Base-by-base conservation (phyloP, 106 monocot species). In the Platanthera guangdongensis region DNA sequence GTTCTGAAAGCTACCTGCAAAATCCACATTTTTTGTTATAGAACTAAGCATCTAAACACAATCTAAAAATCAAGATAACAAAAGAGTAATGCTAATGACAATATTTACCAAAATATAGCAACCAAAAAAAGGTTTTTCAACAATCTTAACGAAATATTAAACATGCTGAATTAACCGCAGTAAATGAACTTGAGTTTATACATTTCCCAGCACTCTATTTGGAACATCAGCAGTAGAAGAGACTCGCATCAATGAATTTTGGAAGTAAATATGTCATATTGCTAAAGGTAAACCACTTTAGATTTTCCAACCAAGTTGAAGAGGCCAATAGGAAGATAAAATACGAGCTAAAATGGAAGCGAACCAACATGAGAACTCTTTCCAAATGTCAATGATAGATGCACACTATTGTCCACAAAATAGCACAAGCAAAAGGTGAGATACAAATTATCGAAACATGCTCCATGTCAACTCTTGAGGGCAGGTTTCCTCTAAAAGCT, bases 1-100 rank as follows among this genome's bases (percentile, higher is more conserved):
- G 77, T 77, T 62, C 68, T 77, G 14, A 77, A 77, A 0, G 68
- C 77, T 67, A 77, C 77, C 77, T 77, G 77, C 64, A 77, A 77
- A 13, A 64, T 16, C 47, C 5, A 70, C 7, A 47, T 14, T 15
- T 67, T 65, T 65, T 65, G 65, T 32, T 53, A 53, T 53, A 9
- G 9, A 60, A 60, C 6, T 60, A 22, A 60, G 19, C 5, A 21
- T 18, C 21, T 18, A 4, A 60, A 21, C 19, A 60, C 21, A 9
- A 19, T 60, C 18, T 21, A 8, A 60, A 19, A 8, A 19, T n/a
- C 18, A 60, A 60, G 59, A 21, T 2, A 21, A 60, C 21, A 21
- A 39, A 19, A 60, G 18, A 60, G 59, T 19, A 60, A 60, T 7
- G 59, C 59, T 39, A 60, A 60, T 60, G 8, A 60, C 1, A 7